phyloP scores from a whole-genome alignment of 2,329 filamentous ascomycete species.

The Daldinia sp. region DNA sequence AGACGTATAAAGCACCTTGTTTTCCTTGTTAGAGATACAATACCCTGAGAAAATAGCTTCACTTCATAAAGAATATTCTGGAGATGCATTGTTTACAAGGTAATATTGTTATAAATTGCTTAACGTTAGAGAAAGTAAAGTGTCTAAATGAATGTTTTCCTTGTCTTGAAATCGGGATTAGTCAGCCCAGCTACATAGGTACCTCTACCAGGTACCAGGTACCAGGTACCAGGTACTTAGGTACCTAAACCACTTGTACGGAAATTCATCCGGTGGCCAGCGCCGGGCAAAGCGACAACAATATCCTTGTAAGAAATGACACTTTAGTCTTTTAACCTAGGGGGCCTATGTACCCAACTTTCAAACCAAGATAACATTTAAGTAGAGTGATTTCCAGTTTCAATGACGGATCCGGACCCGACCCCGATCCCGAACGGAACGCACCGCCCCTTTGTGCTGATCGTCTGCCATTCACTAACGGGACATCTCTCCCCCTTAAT shows the following conservation, averaged over 20 bases:
- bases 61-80: not conserved
- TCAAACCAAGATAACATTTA: too few relatives aligned
- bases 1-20: not conserved
- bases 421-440: not conserved
- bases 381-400: not conserved
- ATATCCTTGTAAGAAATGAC: not conserved
- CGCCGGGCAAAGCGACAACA: not conserved
- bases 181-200: not conserved
- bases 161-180: not conserved
- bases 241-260: not conserved
- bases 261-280: not conserved
- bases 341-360: too few relatives aligned
- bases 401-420: constrained; percentile 7
- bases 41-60: not conserved
- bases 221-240: too few relatives aligned
- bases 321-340: too few relatives aligned
- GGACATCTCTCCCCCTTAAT: constrained; percentile 55
- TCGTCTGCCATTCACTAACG: constrained; percentile 54
- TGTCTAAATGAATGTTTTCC: too few relatives aligned
- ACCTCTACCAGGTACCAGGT: too few relatives aligned
- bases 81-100: not conserved
- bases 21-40: not conserved
- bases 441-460: constrained; percentile 47
- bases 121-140: too few relatives aligned
- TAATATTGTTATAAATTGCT: too few relatives aligned